A percentile compares a stretch with the other conserved stretches of the same genome.
phyloP scores from a whole-genome alignment of 78 protist species.

The Cavenderia fasciculata region DNA sequence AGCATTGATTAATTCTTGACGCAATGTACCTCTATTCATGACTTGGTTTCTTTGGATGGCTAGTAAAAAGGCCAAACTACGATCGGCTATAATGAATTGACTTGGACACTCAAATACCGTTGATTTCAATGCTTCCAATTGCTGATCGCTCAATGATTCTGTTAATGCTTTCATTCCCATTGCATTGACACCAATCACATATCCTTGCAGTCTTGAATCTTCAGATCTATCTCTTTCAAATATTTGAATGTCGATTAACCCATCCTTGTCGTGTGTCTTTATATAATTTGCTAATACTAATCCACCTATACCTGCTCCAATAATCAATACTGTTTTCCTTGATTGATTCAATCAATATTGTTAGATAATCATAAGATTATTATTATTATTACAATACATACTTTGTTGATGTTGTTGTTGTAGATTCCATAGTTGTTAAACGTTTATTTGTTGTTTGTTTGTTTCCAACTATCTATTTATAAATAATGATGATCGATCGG shows the following conservation, averaged over 20 bases:
- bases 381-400: not conserved
- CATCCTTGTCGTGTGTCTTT: not conserved
- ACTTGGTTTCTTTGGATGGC: not conserved
- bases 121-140: not conserved
- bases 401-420: not conserved
- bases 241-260: not conserved
- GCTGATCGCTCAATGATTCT: not conserved
- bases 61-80: not conserved
- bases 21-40: not conserved
- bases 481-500: too few relatives aligned
- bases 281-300: constrained; percentile 13
- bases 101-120: not conserved
- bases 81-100: not conserved
- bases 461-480: too few relatives aligned
- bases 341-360: not conserved
- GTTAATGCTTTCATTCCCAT: not conserved
- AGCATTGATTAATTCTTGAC: not conserved
- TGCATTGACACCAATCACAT: constrained; percentile 5
- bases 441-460: too few relatives aligned
- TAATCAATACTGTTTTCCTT: not conserved
- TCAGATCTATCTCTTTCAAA: constrained; percentile 27
- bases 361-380: not conserved
- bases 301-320: constrained; percentile 38
- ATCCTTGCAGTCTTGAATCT: constrained; percentile 13
- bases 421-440: too few relatives aligned